Evolutionary conservation across 2,329 filamentous ascomycete species (phyloP), one percentile per base, ranked within the genome.

Genomic region (Coleophoma cylindrospora): DNA sequence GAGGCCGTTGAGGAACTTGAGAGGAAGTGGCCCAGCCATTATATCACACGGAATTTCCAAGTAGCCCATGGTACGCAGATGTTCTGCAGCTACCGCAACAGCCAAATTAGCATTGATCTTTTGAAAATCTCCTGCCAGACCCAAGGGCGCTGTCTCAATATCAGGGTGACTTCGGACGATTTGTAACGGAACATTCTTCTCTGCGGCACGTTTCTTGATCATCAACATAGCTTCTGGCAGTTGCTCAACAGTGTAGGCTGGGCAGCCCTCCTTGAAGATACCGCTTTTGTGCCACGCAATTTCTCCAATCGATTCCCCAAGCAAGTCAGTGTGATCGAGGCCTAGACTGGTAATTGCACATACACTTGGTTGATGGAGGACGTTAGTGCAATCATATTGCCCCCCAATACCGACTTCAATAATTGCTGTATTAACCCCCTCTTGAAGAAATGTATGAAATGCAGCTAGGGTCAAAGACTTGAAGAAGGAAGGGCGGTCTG

Each of bases 231-330:
- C 74, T 2, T 62, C 68, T 1, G 70, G 64, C 0, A 74, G 66
- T 61, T 84, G 80, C 40, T 73, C 66, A 4, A 79, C 67, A 0
- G 79, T 79, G 47, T 84, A 83, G 3, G 81, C 81, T n/a, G 74
- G 72, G 14, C 71, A 72, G 1, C 78, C 80, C 0, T 60, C 47
- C 67, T 86, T 87, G 69, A 87, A 81, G 50, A 88, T 83, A 2
- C 84, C 85, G 0, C 81, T 79, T 67, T 88, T 88, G 66, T 88
- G 83, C 84, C 84, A 87, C 0, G 84, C 82, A 56, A 88, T 86
- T 64, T 81, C 74, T 41, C 77, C 77, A 7, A 86, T 67, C 0
- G 80, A 83, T n/a, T 74, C 66, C 3, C 84, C 84, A 2, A 89
- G 73, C 33, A 75, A 73, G 41, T 74, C 73, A 41, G 86, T 74